Evolutionary conservation across 1,284 basidiomycete genomes (phyloP).

Genomic region (Xerocomus tenax): DNA sequence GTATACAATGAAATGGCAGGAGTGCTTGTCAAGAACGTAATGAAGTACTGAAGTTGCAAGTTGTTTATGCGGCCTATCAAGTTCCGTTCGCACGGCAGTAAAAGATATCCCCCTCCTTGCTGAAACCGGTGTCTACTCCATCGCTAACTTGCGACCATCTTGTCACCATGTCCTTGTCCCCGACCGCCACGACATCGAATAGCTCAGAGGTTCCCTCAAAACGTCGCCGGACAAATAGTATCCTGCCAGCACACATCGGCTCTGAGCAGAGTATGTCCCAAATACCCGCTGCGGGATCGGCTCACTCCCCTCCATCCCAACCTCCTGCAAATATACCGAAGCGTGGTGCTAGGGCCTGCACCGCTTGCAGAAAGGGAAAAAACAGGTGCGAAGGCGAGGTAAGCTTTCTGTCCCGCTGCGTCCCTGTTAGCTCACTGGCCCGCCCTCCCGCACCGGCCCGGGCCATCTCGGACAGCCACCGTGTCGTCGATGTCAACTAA

Average conservation of each 20-base stretch:
- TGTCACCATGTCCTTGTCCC: slow-evolving; percentile 32
- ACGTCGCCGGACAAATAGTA: slow-evolving; percentile 31
- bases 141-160: slow-evolving; percentile 9
- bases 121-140: slow-evolving; percentile 4
- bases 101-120: slow-evolving; percentile 3
- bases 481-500: slow-evolving; percentile 81
- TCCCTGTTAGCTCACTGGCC: slow-evolving; percentile 42
- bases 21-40: not conserved
- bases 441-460: slow-evolving; percentile 57
- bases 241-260: slow-evolving; percentile 11
- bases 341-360: slow-evolving; percentile 71
- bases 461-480: slow-evolving; percentile 55
- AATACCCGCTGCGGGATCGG: slow-evolving; percentile 19
- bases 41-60: not conserved
- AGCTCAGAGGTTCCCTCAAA: slow-evolving; percentile 30
- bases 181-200: slow-evolving; percentile 28
- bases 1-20: not conserved
- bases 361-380: slow-evolving; percentile 81
- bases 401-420: slow-evolving; percentile 25
- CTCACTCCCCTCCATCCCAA: slow-evolving; percentile 16
- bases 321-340: slow-evolving; percentile 57
- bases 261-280: slow-evolving; percentile 22
- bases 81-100: slow-evolving; percentile 17
- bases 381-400: slow-evolving; percentile 89
- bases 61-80: not conserved